Evolutionary conservation across 2,329 filamentous ascomycete species (phyloP), one percentile per base, ranked within the genome.

Genomic region (Gremmenia infestans): DNA sequence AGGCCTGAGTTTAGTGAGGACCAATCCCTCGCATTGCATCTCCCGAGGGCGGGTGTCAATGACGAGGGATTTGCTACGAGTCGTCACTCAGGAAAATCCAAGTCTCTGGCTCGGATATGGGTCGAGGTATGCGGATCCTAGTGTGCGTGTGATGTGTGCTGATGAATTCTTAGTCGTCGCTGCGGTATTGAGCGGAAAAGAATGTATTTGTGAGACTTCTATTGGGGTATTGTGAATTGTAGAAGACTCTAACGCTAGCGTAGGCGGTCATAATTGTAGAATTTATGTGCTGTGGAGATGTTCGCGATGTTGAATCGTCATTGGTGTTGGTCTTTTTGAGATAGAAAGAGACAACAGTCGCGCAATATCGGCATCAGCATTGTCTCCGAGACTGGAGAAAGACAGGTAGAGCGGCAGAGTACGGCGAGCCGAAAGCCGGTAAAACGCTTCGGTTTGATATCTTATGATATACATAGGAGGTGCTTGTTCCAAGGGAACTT

Each of bases 21-120:
- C 63, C 61, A 62, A 63, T 61, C 58, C 52, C 51, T 52, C 48
- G 5, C 60, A 62, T 54, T 61, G 60, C 60, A 62, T 63, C 63
- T 65, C 61, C 56, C 12, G n/a, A 53, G n/a, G 52, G 32, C 17
- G 19, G 52, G 39, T 54, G 58, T 66, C 60, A 61, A 55, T 58
- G 56, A 49, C 28, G 46, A 54, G 56, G 48, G 60, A 58, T 63
- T 46, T 67, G 63, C 51, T 67, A 63, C 65, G 53, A 67, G 64
- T 67, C 65, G 64, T 66, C 65, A 54, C 61, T 63, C 61, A 66
- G 63, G 42, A 56, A 17, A 49, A 63, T 62, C 65, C 65, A 66
- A 45, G 63, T 61, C 40, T 65, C 62, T 58, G 62, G 60, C 53
- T 67, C 58, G 52, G 60, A 63, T 42, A 54, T 47, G 56, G 17